Percentiles rank a stretch among this genome's conserved stretches.
These are phyloP conservation scores for Leccinum olivaceopallidum DNA, from an alignment of 768 basidiomycete species.

Conservation along the genomic window DNA sequence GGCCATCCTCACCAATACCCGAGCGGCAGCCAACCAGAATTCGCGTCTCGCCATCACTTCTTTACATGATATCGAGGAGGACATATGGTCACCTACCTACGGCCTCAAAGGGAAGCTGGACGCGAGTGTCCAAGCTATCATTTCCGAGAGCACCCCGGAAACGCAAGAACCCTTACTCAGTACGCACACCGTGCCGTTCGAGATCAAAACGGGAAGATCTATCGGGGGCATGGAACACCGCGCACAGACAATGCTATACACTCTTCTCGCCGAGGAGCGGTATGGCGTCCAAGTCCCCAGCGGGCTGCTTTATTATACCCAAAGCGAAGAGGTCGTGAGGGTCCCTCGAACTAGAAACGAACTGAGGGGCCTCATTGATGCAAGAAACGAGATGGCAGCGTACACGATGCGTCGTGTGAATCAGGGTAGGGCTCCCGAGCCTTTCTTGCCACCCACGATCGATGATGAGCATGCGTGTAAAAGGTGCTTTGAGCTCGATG, in stretches of 20 bases:
- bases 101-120: conserved; percentile 97
- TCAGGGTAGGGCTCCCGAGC: conserved; percentile 35
- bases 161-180: conserved; percentile 23
- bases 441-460: conserved; percentile 84
- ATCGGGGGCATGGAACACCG: conserved; percentile 86
- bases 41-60: conserved; percentile 71
- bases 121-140: conserved; percentile 73
- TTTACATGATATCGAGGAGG: conserved; percentile 90
- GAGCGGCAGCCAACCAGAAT: conserved; percentile 46
- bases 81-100: conserved; percentile 95
- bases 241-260: conserved; percentile 98
- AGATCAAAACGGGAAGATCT: conserved; percentile 92
- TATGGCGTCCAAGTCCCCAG: conserved; percentile 79
- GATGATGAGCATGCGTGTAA: conserved; percentile 80
- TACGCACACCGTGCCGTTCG: conserved; percentile 64
- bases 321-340: conserved; percentile 81
- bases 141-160: conserved; percentile 46
- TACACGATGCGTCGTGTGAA: conserved; percentile 62
- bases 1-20: conserved; percentile 69
- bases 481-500: conserved; percentile 78
- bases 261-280: conserved; percentile 86
- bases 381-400: conserved; percentile 81
- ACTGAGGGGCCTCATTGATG: conserved; percentile 75
- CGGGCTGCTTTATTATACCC: conserved; percentile 93
- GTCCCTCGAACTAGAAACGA: conserved; percentile 84